A percentile compares a stretch with the other conserved stretches of the same genome.
Conservation (phyloP, 495 filamentous ascomycete genomes). For the Lindgomyces ingoldianus region DNA sequence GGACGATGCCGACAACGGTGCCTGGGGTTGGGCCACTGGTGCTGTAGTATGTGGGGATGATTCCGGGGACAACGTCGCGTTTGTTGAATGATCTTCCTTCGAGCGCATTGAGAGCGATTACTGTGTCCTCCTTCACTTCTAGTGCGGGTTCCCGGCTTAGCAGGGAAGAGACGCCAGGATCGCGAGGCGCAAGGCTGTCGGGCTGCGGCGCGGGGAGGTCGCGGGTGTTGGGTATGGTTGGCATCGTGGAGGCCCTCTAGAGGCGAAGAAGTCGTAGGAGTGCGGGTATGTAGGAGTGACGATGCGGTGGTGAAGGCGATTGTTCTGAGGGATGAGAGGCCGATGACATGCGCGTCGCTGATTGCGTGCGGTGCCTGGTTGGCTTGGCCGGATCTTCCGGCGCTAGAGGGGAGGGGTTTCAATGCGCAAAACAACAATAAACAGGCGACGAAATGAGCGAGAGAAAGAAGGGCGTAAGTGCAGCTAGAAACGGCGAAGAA, state of each 20-base stretch:
- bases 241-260: constrained; percentile 15
- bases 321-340: neutral
- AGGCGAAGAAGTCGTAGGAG: neutral
- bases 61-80: constrained; percentile 7
- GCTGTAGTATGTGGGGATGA: constrained; percentile 36
- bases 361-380: neutral
- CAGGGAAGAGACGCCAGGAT: neutral
- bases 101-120: neutral
- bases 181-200: constrained; percentile 22
- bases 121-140: neutral
- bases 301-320: constrained; percentile 7
- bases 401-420: neutral
- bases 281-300: neutral
- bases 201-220: neutral
- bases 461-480: no score
- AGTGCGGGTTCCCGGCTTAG: constrained; percentile 9
- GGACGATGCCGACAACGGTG: constrained; percentile 77
- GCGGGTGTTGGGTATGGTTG: constrained; percentile 6
- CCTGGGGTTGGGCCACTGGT: constrained; percentile 62
- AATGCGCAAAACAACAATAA: no score
- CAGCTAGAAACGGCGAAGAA: no score
- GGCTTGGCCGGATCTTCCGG: constrained; percentile 5
- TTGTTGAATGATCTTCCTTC: neutral
- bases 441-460: neutral
- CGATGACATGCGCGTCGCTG: constrained; percentile 16